These are phyloP conservation scores for Clathrospora elynae DNA, from an alignment of 2,329 filamentous ascomycete genomes.

Conservation along the genomic window DNA sequence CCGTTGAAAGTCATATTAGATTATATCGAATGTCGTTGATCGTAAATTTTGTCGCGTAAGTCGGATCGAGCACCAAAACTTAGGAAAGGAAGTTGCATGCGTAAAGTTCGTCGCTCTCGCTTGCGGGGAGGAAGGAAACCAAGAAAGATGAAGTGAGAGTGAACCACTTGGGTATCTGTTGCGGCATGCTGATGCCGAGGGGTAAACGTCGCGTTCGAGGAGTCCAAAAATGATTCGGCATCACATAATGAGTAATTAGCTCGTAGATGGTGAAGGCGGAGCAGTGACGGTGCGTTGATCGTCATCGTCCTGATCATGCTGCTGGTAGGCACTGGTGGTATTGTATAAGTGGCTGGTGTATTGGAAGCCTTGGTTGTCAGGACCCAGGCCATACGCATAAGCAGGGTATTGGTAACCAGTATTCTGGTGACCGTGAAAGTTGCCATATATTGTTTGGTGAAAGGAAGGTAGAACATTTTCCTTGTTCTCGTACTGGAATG, in stretches of 20 bases:
- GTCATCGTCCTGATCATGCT: slow-evolving; percentile 37
- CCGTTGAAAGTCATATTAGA: slow-evolving; percentile 16
- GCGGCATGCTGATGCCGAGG: slow-evolving; percentile 5
- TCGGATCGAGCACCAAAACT: neutral
- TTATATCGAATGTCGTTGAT: slow-evolving; percentile 25
- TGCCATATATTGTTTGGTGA: slow-evolving; percentile 31
- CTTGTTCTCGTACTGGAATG: slow-evolving; percentile 42
- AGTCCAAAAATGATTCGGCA: slow-evolving; percentile 5
- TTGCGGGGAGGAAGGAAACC: slow-evolving; percentile 20
- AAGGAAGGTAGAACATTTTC: slow-evolving; percentile 37
- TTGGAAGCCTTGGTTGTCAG: slow-evolving; percentile 37
- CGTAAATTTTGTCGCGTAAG: slow-evolving; percentile 18
- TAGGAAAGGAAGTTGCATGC: slow-evolving; percentile 4
- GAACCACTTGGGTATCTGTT: slow-evolving; percentile 11
- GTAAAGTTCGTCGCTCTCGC: slow-evolving; percentile 15
- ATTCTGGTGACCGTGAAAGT: slow-evolving; percentile 32
- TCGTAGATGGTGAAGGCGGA: slow-evolving; percentile 43
- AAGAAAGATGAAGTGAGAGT: slow-evolving; percentile 30
- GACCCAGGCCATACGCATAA: slow-evolving; percentile 36
- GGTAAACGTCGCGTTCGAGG: slow-evolving; percentile 3
- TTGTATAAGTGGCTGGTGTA: slow-evolving; percentile 35
- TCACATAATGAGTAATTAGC: slow-evolving; percentile 17
- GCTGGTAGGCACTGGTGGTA: slow-evolving; percentile 29
- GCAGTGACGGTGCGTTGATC: slow-evolving; percentile 46
- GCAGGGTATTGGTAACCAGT: slow-evolving; percentile 34